Percentiles rank a stretch among this genome's conserved stretches.
Evolutionary conservation across 2,329 filamentous ascomycete species (phyloP).

Genomic region (Penicillium sp.): DNA sequence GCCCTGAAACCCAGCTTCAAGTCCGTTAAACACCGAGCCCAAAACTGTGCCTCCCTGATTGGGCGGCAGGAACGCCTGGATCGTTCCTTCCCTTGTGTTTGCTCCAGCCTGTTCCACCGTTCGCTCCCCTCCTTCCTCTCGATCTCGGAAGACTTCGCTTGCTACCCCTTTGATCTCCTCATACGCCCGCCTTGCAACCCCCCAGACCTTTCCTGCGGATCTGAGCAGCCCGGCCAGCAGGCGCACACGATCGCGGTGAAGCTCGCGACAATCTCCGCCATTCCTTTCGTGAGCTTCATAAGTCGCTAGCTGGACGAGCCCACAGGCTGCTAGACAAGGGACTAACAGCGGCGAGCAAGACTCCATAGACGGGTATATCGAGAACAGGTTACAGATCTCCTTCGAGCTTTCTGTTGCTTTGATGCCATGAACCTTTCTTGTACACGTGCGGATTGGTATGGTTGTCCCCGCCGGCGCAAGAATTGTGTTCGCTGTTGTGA

Average conservation of each 20-base stretch:
- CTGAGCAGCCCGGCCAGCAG: background rate
- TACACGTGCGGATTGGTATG: background rate
- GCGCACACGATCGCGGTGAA: background rate
- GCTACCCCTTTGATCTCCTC: background rate
- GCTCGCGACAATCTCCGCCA: background rate
- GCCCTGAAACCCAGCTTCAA: background rate
- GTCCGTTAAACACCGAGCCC: background rate
- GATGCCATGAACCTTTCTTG: slow-evolving; percentile 1
- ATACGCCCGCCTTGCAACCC: background rate
- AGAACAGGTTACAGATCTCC: slow-evolving; percentile 3
- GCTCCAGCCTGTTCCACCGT: background rate
- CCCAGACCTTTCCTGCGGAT: background rate
- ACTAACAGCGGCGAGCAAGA: background rate
- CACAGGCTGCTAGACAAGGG: background rate
- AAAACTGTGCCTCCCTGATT: background rate
- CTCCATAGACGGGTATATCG: background rate
- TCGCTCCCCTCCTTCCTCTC: background rate
- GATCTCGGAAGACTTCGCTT: background rate
- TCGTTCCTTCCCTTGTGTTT: background rate
- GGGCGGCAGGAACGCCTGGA: no score
- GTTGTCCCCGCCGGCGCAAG: background rate
- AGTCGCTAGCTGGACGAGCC: background rate
- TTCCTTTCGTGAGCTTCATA: background rate
- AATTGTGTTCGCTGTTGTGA: background rate
- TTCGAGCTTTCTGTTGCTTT: slow-evolving; percentile 6